Evolutionary conservation across 495 filamentous ascomycete genomes (phyloP).

Genomic region (Xylaria venustula): DNA sequence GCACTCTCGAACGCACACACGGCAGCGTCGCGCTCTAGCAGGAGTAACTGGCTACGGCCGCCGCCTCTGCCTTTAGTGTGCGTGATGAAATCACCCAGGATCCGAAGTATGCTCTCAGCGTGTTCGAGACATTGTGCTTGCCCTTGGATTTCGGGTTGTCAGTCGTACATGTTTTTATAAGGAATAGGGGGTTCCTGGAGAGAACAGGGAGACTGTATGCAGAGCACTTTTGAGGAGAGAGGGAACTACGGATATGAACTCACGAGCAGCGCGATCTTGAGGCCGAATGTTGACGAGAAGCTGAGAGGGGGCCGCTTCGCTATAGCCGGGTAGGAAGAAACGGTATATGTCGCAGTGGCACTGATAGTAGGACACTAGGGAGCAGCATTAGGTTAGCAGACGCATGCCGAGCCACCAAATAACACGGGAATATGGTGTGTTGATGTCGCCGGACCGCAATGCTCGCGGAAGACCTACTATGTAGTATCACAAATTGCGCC

Average conservation of each 20-base stretch:
- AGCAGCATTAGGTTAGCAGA: too few species aligned
- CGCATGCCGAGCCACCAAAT: too few species aligned
- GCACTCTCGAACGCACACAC: conserved; percentile 30
- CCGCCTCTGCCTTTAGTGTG: too few species aligned
- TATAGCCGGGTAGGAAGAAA: conserved; percentile 26
- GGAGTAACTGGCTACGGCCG: conserved; percentile 3
- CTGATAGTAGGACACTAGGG: conserved; percentile 26
- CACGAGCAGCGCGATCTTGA: conserved; percentile 17
- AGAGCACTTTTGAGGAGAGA: too few species aligned
- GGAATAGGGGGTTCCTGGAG: not conserved
- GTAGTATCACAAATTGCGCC: conserved; percentile 26
- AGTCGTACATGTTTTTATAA: not conserved
- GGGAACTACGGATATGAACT: not conserved
- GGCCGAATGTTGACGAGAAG: conserved; percentile 19
- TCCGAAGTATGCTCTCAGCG: conserved; percentile 26
- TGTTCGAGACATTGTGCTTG: conserved; percentile 28
- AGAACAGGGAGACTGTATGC: not conserved
- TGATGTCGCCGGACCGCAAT: not conserved
- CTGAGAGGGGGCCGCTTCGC: conserved; percentile 27
- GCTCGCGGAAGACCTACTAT: conserved; percentile 4
- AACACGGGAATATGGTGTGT: not conserved
- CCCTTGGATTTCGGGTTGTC: not conserved
- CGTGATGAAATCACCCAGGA: conserved; percentile 23
- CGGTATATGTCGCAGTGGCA: conserved; percentile 34
- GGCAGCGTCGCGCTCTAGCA: conserved; percentile 27